Evolutionary conservation across 768 basidiomycete genomes (phyloP), one percentile per base, ranked within the genome.

Genomic region (Wakefieldia striispora): DNA sequence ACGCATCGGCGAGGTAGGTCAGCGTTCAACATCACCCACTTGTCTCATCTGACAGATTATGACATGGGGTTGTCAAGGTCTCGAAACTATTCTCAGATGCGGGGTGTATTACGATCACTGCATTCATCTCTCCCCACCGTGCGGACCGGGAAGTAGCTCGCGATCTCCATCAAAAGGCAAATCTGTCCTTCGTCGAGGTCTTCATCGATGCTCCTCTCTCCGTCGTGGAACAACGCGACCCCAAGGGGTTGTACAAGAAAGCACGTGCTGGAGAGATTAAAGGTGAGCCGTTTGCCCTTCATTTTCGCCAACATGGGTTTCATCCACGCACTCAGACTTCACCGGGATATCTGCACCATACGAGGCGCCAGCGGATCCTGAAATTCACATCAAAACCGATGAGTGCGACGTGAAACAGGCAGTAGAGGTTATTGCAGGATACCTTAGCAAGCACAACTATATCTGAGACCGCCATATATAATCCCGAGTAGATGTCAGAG

Each of bases 311-410:
- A 19, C 31, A 45, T 26, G 12, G 23, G 14, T 20, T 8, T 49
- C 52, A 61, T 59, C 49, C 9, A 31, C 40, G 13, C 26, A 46
- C 27, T 38, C 62, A 98, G 97, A 98, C 47, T 99, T 99, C 72
- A 98, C 97, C 40, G 97, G 97, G 7, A 88, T 98, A 66, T 95
- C 93, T 19, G 92, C 97, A 6, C 97, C 97, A 16, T 98, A 98
- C 68, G 97, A 98, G 70, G 81, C 84, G 6, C 97, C 97, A 16
- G 75, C 76, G 48, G 71, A 71, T 13, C 86, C 97, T 37, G 97
- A 98, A 70, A 81, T 99, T 51, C 93, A 95, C 72, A 88, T 99
- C 69, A 84, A 80, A 64, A 98, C 95, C 3, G 80, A 90, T 63
- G 78, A 94, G 67, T 77, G 76, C 21, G 81, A 86, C 58, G 86